Conservation (phyloP, 73 alveolate species). For the Paramecium caudatum region DNA sequence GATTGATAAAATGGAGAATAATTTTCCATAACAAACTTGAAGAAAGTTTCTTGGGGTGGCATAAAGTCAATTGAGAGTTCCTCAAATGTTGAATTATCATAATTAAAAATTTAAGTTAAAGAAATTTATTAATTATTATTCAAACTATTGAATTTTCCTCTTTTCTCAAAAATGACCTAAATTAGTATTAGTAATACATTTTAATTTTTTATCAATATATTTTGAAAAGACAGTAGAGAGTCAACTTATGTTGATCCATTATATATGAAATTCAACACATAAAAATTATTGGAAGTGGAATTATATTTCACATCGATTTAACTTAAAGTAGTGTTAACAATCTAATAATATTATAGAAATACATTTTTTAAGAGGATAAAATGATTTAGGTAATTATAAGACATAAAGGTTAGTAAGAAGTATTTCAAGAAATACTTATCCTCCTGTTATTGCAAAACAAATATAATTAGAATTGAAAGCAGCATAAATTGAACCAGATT, state of each 20-base stretch:
- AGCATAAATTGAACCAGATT: neutral
- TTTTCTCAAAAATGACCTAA: neutral
- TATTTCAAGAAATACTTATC: neutral
- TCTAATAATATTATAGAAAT: neutral
- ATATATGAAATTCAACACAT: neutral
- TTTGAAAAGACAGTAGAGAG: neutral
- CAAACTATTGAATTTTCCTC: no score
- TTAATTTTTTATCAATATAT: neutral
- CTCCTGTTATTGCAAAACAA: neutral
- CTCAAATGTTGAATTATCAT: no score
- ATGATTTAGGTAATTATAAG: constrained; percentile 1
- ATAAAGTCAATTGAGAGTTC: no score
- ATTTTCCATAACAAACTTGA: no score
- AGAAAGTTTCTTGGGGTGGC: no score
- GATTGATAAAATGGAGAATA: no score
- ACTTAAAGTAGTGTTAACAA: neutral
- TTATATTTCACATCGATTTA: constrained; percentile 17
- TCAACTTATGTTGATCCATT: neutral
- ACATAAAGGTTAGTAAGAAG: neutral
- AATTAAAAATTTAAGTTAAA: no score
- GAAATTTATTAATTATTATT: no score
- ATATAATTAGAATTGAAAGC: constrained; percentile 1
- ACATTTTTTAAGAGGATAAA: constrained; percentile 14
- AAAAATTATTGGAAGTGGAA: neutral
- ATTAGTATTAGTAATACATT: neutral